phyloP scores from a whole-genome alignment of 2,329 filamentous ascomycete species.

The Coniella vitis region DNA sequence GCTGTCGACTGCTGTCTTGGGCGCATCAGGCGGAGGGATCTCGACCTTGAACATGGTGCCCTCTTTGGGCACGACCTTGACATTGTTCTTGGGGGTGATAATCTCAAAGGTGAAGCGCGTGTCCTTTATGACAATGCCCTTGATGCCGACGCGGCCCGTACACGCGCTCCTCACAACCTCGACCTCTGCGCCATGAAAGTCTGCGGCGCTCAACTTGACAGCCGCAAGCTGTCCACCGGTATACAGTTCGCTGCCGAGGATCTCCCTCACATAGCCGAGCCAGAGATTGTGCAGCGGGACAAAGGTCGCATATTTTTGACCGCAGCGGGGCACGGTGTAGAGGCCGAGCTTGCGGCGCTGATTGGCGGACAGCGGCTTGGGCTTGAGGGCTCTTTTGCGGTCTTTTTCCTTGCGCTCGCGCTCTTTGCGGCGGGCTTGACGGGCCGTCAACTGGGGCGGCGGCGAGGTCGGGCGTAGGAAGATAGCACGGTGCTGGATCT shows the following conservation, averaged over 20 bases:
- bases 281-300: conserved; percentile 72
- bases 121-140: conserved; percentile 84
- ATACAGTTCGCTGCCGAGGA: conserved; percentile 58
- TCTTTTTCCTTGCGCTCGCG: conserved; percentile 40
- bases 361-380: conserved; percentile 68
- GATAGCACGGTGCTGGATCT: conserved; percentile 75
- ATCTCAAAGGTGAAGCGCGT: conserved; percentile 81
- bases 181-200: conserved; percentile 81
- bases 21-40: conserved; percentile 43
- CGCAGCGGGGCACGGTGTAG: conserved; percentile 64
- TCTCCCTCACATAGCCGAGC: conserved; percentile 76
- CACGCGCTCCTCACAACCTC: conserved; percentile 79
- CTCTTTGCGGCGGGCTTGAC: conserved; percentile 47
- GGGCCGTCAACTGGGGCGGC: conserved; percentile 48
- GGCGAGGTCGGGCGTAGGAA: conserved; percentile 72
- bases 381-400: conserved; percentile 41
- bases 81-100: conserved; percentile 60
- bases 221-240: conserved; percentile 53
- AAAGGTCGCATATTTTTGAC: conserved; percentile 69
- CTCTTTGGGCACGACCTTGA: conserved; percentile 85
- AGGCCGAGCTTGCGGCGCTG: conserved; percentile 68
- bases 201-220: conserved; percentile 74
- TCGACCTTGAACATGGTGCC: conserved; percentile 77
- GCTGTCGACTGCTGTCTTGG: conserved; percentile 18
- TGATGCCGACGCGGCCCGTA: conserved; percentile 71